Evolutionary conservation across 176 grass and related monocot genomes (phyloP).

Genomic region (Oryza australiensis): DNA sequence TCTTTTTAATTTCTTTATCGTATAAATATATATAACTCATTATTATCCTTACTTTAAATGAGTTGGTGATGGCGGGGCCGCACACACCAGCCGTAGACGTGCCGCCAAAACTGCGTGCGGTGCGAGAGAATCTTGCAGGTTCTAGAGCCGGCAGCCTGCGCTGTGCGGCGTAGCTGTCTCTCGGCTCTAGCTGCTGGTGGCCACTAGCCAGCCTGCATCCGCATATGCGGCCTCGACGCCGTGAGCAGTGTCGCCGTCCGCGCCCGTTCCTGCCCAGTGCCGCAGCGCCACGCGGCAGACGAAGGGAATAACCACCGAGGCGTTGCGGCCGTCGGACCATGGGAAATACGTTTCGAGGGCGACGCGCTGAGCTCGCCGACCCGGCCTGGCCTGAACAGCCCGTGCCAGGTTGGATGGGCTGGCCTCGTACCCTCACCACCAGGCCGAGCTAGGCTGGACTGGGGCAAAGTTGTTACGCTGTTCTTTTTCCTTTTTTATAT

Average conservation of each 20-base stretch:
- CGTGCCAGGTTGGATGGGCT: background rate
- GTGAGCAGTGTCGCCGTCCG: background rate
- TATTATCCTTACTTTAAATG: too few relatives aligned
- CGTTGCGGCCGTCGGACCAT: background rate
- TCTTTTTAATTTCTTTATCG: too few relatives aligned
- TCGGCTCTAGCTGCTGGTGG: background rate
- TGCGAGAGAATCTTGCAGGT: constrained; percentile 35
- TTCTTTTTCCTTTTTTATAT: background rate
- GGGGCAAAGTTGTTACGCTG: background rate
- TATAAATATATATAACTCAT: too few relatives aligned
- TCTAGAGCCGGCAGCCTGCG: constrained; percentile 19
- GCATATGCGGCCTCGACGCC: background rate
- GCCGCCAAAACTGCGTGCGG: constrained; percentile 7
- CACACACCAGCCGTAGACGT: background rate
- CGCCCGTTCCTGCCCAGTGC: background rate
- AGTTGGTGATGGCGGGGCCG: background rate
- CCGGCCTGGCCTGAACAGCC: background rate
- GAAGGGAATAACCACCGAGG: background rate
- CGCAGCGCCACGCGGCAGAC: constrained; percentile 4
- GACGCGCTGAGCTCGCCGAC: background rate
- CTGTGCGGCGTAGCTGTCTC: constrained; percentile 14
- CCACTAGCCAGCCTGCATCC: background rate
- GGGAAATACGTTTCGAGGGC: background rate
- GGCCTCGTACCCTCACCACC: background rate
- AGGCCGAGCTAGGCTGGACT: constrained; percentile 10